These are phyloP conservation scores for Purshia tridentata DNA, from an alignment of 306 rosid species.

Conservation along the genomic window DNA sequence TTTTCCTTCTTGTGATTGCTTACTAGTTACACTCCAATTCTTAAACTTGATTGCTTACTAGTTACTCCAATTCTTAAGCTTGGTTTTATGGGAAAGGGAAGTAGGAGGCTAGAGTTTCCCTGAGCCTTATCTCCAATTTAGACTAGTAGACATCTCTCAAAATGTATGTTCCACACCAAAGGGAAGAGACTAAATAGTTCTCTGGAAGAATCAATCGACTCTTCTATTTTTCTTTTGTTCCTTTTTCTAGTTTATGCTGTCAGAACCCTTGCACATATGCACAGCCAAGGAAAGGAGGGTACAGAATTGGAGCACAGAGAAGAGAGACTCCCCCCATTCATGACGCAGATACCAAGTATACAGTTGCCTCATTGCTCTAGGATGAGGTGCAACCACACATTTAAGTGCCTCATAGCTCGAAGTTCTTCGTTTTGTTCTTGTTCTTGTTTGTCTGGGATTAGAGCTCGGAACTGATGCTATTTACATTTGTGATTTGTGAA, in stretches of 20 bases:
- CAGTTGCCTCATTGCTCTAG: too few species aligned
- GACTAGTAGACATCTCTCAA: background rate
- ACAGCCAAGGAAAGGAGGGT: background rate
- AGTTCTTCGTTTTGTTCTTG: background rate
- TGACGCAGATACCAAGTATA: background rate
- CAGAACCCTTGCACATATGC: background rate
- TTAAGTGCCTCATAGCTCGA: constrained; percentile 1
- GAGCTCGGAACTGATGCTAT: background rate
- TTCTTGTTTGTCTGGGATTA: background rate
- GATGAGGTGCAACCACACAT: background rate
- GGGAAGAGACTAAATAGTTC: background rate
- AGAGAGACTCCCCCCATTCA: background rate
- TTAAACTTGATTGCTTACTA: background rate
- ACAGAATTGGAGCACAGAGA: background rate
- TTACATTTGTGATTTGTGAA: background rate
- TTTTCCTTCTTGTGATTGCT: background rate
- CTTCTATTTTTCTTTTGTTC: background rate
- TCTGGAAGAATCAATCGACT: background rate
- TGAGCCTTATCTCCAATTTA: background rate
- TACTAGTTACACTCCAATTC: background rate
- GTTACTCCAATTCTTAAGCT: background rate
- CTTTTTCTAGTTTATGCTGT: background rate
- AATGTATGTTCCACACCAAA: background rate
- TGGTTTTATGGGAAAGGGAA: background rate
- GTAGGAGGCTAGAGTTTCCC: background rate